phyloP scores from a whole-genome alignment of 83 land plant species.

The Isoetes engelmannii region DNA sequence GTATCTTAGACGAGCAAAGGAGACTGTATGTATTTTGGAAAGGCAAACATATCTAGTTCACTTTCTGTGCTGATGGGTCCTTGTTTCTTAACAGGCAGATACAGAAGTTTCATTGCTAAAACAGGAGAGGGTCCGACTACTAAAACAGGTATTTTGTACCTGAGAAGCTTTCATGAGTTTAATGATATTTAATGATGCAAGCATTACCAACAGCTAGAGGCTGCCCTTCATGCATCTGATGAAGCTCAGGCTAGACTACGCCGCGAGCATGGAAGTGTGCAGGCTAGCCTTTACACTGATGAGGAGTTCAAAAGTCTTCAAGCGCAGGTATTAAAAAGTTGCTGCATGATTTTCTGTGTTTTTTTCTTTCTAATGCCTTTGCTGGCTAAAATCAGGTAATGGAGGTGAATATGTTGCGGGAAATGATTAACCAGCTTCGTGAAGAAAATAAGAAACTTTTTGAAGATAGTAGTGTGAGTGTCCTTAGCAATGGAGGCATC shows the following conservation, averaged over 20 bases:
- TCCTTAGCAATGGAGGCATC: background rate
- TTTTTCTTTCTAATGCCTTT: background rate
- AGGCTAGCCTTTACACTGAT: constrained; percentile 46
- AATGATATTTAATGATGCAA: too few species aligned
- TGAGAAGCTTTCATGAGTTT: too few species aligned
- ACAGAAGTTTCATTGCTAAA: constrained; percentile 77
- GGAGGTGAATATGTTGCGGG: constrained; percentile 76
- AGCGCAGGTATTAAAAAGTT: constrained; percentile 50
- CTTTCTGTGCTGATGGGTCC: background rate
- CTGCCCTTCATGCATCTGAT: constrained; percentile 61
- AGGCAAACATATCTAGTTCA: background rate
- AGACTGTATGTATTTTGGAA: constrained; percentile 52
- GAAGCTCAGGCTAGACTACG: constrained; percentile 62
- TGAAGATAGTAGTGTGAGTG: constrained; percentile 75
- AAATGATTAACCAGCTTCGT: constrained; percentile 82
- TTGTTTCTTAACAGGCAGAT: constrained; percentile 55
- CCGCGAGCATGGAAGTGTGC: constrained; percentile 51
- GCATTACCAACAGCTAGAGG: constrained; percentile 48
- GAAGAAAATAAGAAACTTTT: constrained; percentile 81
- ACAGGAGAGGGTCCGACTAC: constrained; percentile 75
- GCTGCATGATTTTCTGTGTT: too few species aligned
- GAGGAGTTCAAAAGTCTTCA: constrained; percentile 76
- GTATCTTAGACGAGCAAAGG: constrained; percentile 80
- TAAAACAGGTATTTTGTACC: constrained; percentile 50
- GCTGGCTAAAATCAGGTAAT: constrained; percentile 41